phyloP scores from a whole-genome alignment of 257 asterid genomes.

The Ajuga chamaepitys region DNA sequence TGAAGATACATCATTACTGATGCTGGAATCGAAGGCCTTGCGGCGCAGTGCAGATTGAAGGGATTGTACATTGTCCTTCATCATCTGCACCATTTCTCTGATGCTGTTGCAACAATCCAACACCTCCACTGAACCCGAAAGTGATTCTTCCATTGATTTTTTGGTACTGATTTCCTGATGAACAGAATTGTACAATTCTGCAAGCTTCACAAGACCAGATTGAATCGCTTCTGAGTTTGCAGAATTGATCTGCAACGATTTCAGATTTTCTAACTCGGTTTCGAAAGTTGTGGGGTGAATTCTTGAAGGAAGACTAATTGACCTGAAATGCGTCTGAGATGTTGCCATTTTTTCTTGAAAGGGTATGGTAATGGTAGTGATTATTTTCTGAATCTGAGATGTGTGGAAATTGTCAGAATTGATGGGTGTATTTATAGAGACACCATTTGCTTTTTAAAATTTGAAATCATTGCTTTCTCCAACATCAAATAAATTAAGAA shows the following conservation, averaged over 20 bases:
- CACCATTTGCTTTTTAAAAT: not conserved
- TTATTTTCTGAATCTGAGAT: not conserved
- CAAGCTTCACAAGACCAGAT: constrained; percentile 29
- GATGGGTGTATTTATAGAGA: constrained; percentile 15
- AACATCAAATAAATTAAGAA: not conserved
- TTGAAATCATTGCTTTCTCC: not conserved
- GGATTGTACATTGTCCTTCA: constrained; percentile 35
- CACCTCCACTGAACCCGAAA: constrained; percentile 39
- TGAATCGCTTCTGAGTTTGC: constrained; percentile 26
- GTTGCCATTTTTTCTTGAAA: constrained; percentile 30
- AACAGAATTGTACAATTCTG: constrained; percentile 37
- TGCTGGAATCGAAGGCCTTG: constrained; percentile 36
- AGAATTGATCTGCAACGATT: constrained; percentile 19
- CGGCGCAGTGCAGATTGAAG: constrained; percentile 69
- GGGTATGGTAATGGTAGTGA: too few species aligned
- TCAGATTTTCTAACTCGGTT: constrained; percentile 36
- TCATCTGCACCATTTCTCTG: constrained; percentile 29
- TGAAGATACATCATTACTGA: constrained; percentile 25
- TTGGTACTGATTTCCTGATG: constrained; percentile 20
- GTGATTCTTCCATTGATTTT: constrained; percentile 30
- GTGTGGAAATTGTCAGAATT: not conserved
- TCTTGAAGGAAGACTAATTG: constrained; percentile 79
- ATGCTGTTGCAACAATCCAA: constrained; percentile 56
- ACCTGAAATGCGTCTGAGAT: constrained; percentile 46
- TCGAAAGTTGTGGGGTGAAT: constrained; percentile 45